Base-by-base conservation (phyloP, 2,329 filamentous ascomycete species). In the Atkinsonella texensis region DNA sequence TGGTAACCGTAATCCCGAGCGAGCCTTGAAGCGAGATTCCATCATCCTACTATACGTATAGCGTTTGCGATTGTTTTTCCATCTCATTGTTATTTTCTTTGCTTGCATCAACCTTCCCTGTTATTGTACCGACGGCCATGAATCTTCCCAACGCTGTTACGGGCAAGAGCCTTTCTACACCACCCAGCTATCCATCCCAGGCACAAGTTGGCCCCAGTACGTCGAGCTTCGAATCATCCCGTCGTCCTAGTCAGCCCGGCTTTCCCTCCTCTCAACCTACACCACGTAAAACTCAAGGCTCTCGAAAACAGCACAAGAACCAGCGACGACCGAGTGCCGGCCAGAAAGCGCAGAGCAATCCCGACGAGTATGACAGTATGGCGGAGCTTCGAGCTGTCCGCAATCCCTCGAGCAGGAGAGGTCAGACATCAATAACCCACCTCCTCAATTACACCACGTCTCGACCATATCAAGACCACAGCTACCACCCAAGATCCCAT, bases 341-440 rank as follows among this genome's bases (percentile, higher is more conserved):
- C 40, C 64, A 67, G 40, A 62, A 69, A 46, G 73, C 59, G 41
- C 58, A 59, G 49, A 60, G 59, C 23, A 58, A 60, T 9, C 56
- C 85, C 59, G 78, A 85, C 65, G 83, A 90, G 72, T 89, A 95
- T 72, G 89, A 95, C 79, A 81, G 81, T 61, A 84, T 94, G 79
- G 89, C 83, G 57, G 89, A 96, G 73, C 75, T 90, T 55, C 70
- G 76, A 57, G 77, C 76, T 18, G 67, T 81, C 53, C 72, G 76
- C 53, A 81, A 80, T 57, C 67, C 76, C 12, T 75, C 73, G n/a
- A 78, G 76, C 62, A 84, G 93, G 53, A 88, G 93, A 61, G 93
- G 93, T 50, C 91, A 96, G 69, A 96, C 89, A 50, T 95, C 88
- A 62, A 98, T 98, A 65, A 97, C 93, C 41, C 93, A 98, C 68